These are phyloP conservation scores for Ambrosiella xylebori DNA, from an alignment of 2,329 filamentous ascomycete genomes.

Conservation along the genomic window DNA sequence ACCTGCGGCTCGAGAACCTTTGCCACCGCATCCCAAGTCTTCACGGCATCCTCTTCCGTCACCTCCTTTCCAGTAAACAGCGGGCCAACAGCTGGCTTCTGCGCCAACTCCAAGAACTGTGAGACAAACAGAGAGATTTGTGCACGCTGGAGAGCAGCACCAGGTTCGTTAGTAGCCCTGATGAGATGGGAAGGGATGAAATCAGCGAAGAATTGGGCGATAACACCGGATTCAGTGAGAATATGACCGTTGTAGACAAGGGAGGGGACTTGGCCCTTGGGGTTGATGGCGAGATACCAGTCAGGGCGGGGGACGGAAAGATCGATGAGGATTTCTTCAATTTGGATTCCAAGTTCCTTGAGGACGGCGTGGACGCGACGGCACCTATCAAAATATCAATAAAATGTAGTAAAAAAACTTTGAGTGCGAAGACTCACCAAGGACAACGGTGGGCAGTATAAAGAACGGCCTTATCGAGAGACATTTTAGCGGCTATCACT, in stretches of 20 bases:
- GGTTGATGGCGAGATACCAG: conserved; percentile 64
- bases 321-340: conserved; percentile 58
- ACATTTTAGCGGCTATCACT: conserved; percentile 15
- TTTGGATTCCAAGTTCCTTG: conserved; percentile 45
- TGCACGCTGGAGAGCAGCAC: conserved; percentile 38
- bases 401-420: neutral
- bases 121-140: conserved; percentile 26
- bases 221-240: conserved; percentile 55
- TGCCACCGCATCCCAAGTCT: conserved; percentile 33
- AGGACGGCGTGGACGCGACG: conserved; percentile 61
- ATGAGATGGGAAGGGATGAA: conserved; percentile 49
- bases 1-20: conserved; percentile 64
- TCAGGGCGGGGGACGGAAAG: conserved; percentile 48
- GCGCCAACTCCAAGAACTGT: conserved; percentile 46
- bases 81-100: conserved; percentile 16
- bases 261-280: conserved; percentile 58
- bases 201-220: conserved; percentile 56
- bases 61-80: conserved; percentile 31
- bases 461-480: conserved; percentile 33
- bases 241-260: conserved; percentile 50
- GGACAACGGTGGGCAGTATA: conserved; percentile 58
- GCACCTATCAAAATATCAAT: neutral
- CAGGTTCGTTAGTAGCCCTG: conserved; percentile 28
- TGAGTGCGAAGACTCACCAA: conserved; percentile 24
- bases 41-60: conserved; percentile 20